Percentiles rank a stretch among this genome's conserved stretches.
Conservation (phyloP, 345 rosid genomes). For the Aquilaria malaccensis region DNA sequence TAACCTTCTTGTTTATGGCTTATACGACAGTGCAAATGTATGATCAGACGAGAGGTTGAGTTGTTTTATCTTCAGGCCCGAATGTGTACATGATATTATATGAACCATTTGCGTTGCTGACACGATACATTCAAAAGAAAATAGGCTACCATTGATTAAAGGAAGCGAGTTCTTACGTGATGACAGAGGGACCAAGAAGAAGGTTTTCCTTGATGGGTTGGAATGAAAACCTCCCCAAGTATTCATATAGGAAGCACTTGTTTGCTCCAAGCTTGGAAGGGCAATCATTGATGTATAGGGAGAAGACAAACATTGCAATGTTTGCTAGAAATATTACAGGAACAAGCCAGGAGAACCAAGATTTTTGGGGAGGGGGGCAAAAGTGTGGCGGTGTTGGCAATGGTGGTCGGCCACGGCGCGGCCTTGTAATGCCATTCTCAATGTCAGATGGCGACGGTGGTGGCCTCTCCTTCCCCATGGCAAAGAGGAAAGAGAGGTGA, state of each 20-base stretch:
- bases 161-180: slow-evolving; percentile 35
- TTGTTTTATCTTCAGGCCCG: no score
- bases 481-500: slow-evolving; percentile 12
- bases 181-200: slow-evolving; percentile 59
- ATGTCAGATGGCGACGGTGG: slow-evolving; percentile 17
- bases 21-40: no score
- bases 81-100: no score
- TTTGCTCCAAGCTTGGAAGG: slow-evolving; percentile 32
- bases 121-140: no score
- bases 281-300: slow-evolving; percentile 65
- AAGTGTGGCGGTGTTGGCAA: slow-evolving; percentile 27
- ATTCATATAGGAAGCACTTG: slow-evolving; percentile 31
- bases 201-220: slow-evolving; percentile 37
- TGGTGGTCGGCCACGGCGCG: not conserved
- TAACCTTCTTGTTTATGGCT: no score
- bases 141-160: no score
- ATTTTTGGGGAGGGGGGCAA: slow-evolving; percentile 32
- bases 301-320: slow-evolving; percentile 30
- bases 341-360: slow-evolving; percentile 66
- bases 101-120: no score
- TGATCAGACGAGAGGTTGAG: no score
- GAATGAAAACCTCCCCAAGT: slow-evolving; percentile 54
- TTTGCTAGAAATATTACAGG: slow-evolving; percentile 49
- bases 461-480: slow-evolving; percentile 33
- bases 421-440: slow-evolving; percentile 16